These are phyloP conservation scores for Meredithiella fracta DNA, from an alignment of 2,329 filamentous ascomycete species.

Conservation along the genomic window DNA sequence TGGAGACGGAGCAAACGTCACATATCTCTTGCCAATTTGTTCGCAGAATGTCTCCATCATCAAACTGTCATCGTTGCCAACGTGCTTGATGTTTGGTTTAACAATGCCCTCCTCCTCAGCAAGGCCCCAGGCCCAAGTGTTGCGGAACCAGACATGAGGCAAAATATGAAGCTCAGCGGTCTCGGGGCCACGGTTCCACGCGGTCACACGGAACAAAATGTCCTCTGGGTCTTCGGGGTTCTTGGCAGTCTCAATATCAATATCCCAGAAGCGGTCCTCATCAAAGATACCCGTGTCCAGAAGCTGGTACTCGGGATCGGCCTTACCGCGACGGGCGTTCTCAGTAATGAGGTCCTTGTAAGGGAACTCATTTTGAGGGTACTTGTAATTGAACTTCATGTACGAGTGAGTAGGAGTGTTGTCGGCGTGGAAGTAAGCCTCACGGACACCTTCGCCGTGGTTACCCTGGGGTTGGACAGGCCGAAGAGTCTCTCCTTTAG, in stretches of 20 bases:
- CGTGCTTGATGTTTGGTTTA: constrained; percentile 61
- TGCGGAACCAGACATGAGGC: constrained; percentile 91
- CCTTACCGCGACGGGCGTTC: constrained; percentile 58
- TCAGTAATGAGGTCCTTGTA: constrained; percentile 77
- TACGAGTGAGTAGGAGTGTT: constrained; percentile 90
- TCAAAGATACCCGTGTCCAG: constrained; percentile 78
- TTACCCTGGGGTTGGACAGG: constrained; percentile 94
- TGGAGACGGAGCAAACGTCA: constrained; percentile 77
- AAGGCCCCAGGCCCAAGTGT: constrained; percentile 90
- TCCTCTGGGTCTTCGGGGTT: constrained; percentile 84
- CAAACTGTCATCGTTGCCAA: constrained; percentile 28
- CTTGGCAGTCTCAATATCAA: constrained; percentile 91
- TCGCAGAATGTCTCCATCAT: constrained; percentile 26
- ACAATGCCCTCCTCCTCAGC: constrained; percentile 60
- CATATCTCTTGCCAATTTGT: constrained; percentile 66
- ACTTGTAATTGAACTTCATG: constrained; percentile 98
- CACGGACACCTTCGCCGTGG: constrained; percentile 92
- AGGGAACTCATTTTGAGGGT: constrained; percentile 79
- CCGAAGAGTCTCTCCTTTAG: constrained; percentile 92
- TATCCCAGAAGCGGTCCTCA: constrained; percentile 88
- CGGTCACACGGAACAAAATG: constrained; percentile 82
- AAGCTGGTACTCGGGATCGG: constrained; percentile 81
- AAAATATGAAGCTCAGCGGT: constrained; percentile 83
- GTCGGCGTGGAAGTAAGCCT: constrained; percentile 90
- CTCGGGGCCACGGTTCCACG: constrained; percentile 87